Base-by-base conservation (phyloP, 1,284 basidiomycete species). In the Cryptococcus wingfieldii region DNA sequence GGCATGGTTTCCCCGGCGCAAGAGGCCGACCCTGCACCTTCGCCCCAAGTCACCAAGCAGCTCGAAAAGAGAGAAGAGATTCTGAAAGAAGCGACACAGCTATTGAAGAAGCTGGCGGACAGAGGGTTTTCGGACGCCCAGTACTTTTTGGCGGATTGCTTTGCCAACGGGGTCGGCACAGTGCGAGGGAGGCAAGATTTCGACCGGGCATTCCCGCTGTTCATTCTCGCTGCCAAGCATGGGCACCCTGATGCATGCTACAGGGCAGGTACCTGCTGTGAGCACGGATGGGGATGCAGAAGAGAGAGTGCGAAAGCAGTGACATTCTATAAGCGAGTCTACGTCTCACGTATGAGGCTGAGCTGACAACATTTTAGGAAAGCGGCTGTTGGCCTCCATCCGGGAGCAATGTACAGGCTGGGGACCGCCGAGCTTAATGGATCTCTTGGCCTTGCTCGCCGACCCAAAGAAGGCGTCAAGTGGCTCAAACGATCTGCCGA, bases 401-500 rank as follows among this genome's bases (percentile, higher is more conserved):
- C 94, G 0, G 92, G 92, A 27, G 90, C 96, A 2, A 90, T 98
- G 86, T 98, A 98, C 75, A 88, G 95, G 12, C 84, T 98, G 8
- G 96, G 93, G 10, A 91, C 95, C 53, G 91, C 90, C 25, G 94
- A 98, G 76, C 83, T 98, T 59, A 98, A 98, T 69, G 95, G 95
- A 59, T 91, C 97, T 73, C 83, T 98, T 1, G 87, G 90, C 1
- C 80, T 95, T 14, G 83, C 86, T 39, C 89, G 88, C 76, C 84
- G 86, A 50, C 90, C 93, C 7, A 91, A 90, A 76, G 95, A 98
- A 75, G 95, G 96, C 55, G 91, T 98, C 66, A 96, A 96, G 78
- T 98, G 94, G 92, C 83, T 98, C 60, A 98, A 98, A 78, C 84
- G 95, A 47, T 92, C 90, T 31, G 93, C 94, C 7, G 95, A 98